Percentiles rank a stretch among this genome's conserved stretches.
phyloP scores from a whole-genome alignment of 352 stramenopile genomes.

The Pythium dissimile region DNA sequence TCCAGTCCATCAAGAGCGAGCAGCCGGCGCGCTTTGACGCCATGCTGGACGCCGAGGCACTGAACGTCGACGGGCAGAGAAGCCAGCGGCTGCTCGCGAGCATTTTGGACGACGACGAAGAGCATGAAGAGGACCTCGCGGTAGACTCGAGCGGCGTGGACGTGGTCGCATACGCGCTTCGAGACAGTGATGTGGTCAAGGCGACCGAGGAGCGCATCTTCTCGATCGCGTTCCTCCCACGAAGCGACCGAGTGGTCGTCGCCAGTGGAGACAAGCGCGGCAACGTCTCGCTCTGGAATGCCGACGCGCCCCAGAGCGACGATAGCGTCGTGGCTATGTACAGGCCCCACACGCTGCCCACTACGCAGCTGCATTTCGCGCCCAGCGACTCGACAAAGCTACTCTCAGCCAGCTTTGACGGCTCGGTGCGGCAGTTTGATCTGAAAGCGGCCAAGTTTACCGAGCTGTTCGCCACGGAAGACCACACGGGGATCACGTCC shows the following conservation, averaged over 20 bases:
- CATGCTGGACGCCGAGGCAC: constrained; percentile 24
- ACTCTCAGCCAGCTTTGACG: constrained; percentile 70
- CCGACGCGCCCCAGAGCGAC: constrained; percentile 19
- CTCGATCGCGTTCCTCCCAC: constrained; percentile 71
- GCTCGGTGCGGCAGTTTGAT: constrained; percentile 66
- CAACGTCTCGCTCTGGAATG: constrained; percentile 67
- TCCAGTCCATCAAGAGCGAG: neutral
- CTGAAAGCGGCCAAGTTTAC: constrained; percentile 47
- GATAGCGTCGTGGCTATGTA: constrained; percentile 51
- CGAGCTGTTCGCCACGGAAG: constrained; percentile 44
- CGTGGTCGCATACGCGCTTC: constrained; percentile 42
- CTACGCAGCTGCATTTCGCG: constrained; percentile 67
- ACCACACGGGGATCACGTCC: constrained; percentile 56
- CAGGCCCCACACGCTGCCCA: constrained; percentile 54
- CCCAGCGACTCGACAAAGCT: constrained; percentile 46
- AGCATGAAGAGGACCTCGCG: constrained; percentile 29
- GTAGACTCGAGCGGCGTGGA: constrained; percentile 43
- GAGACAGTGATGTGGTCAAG: constrained; percentile 63
- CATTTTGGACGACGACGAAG: constrained; percentile 33
- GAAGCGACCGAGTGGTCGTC: constrained; percentile 53
- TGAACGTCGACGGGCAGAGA: constrained; percentile 31
- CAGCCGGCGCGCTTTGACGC: constrained; percentile 20
- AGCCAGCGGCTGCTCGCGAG: constrained; percentile 40
- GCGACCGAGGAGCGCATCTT: constrained; percentile 72
- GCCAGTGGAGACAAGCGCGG: constrained; percentile 73